Evolutionary conservation across 495 filamentous ascomycete genomes (phyloP).

Genomic region (Penicillium bovifimosum): DNA sequence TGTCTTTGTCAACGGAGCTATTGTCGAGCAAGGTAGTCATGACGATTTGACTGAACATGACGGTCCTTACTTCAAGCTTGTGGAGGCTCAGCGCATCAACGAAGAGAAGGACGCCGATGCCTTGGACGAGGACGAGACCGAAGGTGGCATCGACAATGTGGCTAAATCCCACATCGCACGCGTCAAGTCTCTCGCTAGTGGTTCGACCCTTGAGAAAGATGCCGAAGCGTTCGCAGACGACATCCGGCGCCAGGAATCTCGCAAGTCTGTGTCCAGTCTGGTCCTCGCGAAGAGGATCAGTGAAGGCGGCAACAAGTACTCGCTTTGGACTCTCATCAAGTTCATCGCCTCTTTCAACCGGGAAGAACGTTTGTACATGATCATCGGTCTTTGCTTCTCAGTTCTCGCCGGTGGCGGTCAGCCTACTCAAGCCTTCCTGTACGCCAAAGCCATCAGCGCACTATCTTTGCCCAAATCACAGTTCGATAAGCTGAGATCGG

Average conservation of each 20-base stretch:
- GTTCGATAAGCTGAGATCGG: constrained; percentile 51
- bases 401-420: constrained; percentile 80
- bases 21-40: constrained; percentile 87
- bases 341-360: constrained; percentile 79
- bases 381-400: constrained; percentile 69
- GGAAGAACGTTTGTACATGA: constrained; percentile 65
- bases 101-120: constrained; percentile 54
- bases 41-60: constrained; percentile 55
- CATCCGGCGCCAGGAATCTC: constrained; percentile 47
- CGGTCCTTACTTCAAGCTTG: constrained; percentile 68
- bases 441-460: constrained; percentile 76
- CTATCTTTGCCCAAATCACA: constrained; percentile 46
- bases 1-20: constrained; percentile 76
- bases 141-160: constrained; percentile 20
- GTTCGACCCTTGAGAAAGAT: constrained; percentile 15
- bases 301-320: constrained; percentile 53
- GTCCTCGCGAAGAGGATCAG: constrained; percentile 51
- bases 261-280: constrained; percentile 71
- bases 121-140: constrained; percentile 30
- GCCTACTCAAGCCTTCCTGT: constrained; percentile 83
- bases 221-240: constrained; percentile 23
- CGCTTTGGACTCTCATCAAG: constrained; percentile 78
- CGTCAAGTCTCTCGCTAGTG: constrained; percentile 31
- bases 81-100: constrained; percentile 74
- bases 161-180: constrained; percentile 23